Base-by-base conservation (phyloP, 78 protist genomes). In the Anaeramoeba flamelloides region DNA sequence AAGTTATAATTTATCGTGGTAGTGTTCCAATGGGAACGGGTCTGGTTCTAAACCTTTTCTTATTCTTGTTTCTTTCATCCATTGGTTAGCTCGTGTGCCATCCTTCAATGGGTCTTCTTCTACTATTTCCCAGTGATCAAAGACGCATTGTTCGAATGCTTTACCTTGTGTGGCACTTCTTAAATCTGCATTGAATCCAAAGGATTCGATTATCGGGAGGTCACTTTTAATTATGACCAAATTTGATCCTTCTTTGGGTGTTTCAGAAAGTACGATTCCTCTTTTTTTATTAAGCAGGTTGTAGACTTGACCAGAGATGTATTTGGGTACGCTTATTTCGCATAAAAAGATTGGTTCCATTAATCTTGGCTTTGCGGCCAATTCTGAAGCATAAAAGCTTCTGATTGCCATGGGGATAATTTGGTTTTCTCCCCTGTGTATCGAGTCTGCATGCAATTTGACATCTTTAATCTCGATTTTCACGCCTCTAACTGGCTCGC, bases 131-230 rank as follows among this genome's bases (percentile, higher is more conserved):
- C 98, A 96, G 92, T 95, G 99, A 85, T 92, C 95, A 86, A 98
- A 95, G 38, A 93, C 93, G 53, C 92, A 82, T 89, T 97, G 99
- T 39, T 97, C 98, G 98, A 96, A 97, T 74, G 99, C 99, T 89
- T 94, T 92, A 83, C 99, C 99, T 30, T 91, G 88, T 41, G 99
- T 97, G 88, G 86, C 79, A 30, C 95, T 77, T 75, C 99, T 93
- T 26, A 97, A 91, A 81, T 91, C 98, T 76, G 95, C 90, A 53
- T 8, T 53, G 69, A 97, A 92, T 40, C 99, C 98, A 94, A 96
- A 96, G 22, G 99, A 96, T 88, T 96, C 99, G 41, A 82, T 75
- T 84, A 98, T 99, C 41, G 99, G 99, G 76, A 98, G 80, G 87
- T 92, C 78, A 32, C 96, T 94, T 89, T 88, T 90, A 85, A 97